Evolutionary conservation across 805 yeast species (phyloP), one percentile per base, ranked within the genome.

Genomic region (Candida odintsovae): DNA sequence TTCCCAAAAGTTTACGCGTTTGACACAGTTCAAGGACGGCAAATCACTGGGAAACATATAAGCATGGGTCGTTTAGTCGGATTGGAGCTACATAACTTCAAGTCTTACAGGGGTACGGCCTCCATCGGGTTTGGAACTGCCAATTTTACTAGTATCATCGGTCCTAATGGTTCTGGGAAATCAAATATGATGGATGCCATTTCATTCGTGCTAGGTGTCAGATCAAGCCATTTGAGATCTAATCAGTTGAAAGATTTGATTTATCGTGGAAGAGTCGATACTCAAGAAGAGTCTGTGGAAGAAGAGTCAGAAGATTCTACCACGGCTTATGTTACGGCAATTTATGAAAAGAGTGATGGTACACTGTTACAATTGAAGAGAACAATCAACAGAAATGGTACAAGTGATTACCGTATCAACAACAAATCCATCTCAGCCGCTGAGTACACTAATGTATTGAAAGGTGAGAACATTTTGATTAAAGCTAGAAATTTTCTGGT

Each of bases 161-260:
- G 99, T 1, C 98, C 98, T n/a, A 94, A 94, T 72, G 99, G 99
- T 29, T 86, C 97, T 1, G 99, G 99, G 8, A 94, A 94, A 68
- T 86, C 96, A 38, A 94, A 94, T 61, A 86, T 94, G 81, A 90
- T 94, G 86, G 99, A 94, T 63, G 97, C 99, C 31, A 85, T 94
- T 40, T 84, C 97, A 19, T 94, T 94, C 64, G 98, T 92, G 9
- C 73, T 94, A 33, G 99, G 99, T 22, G 81, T 92, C 41, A 72
- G 84, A 55, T 77, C 89, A 19, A 67, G 73, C 16, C 90, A 86
- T 47, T 71, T 94, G 48, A 76, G 99, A 56, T 87, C 97, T 1
- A 69, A 74, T 12, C 77, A 79, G 46, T 64, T 89, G 57, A 78
- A 75, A 42, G 97, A 92, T 54, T 73, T 94, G 59, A 79, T 92